These are phyloP conservation scores for Exophiala spinifera DNA, from an alignment of 2,329 filamentous ascomycete genomes.

Conservation along the genomic window DNA sequence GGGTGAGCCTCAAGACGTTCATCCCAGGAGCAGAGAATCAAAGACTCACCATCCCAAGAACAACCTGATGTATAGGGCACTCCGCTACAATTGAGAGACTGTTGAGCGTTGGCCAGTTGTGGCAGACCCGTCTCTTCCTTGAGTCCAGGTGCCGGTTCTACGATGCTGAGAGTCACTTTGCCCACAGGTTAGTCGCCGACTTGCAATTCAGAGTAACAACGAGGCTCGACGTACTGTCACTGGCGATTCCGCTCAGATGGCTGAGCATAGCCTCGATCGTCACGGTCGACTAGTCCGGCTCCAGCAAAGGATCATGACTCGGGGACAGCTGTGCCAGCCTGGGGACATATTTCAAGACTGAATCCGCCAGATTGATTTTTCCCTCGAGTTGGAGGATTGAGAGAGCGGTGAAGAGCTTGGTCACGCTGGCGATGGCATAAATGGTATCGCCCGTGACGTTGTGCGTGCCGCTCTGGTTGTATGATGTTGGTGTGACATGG, in stretches of 20 bases:
- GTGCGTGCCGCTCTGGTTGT: constrained; percentile 32
- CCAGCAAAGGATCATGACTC: background rate
- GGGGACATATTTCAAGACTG: constrained; percentile 6
- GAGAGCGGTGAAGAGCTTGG: constrained; percentile 43
- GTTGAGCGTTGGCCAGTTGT: background rate
- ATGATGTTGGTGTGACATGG: background rate
- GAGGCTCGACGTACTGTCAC: constrained; percentile 1
- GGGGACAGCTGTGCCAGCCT: background rate
- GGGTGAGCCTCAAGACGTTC: no score
- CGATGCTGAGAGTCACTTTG: no score
- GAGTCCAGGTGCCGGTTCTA: no score
- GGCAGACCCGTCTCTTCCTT: background rate
- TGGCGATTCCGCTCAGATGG: constrained; percentile 2
- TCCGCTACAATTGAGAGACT: constrained; percentile 1
- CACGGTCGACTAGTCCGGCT: background rate
- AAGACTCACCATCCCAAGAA: constrained; percentile 1
- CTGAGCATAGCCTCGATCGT: constrained; percentile 1
- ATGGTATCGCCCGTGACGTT: constrained; percentile 43
- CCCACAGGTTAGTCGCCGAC: no score
- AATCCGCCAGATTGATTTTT: background rate
- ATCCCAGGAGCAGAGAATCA: background rate
- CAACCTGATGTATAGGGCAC: background rate
- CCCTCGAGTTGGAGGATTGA: constrained; percentile 26
- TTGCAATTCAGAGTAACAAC: no score
- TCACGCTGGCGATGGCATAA: constrained; percentile 43